A percentile compares a stretch with the other conserved stretches of the same genome.
These are phyloP conservation scores for Backusella macrospora DNA, from an alignment of 192 early-diverging fungal species.

Conservation along the genomic window DNA sequence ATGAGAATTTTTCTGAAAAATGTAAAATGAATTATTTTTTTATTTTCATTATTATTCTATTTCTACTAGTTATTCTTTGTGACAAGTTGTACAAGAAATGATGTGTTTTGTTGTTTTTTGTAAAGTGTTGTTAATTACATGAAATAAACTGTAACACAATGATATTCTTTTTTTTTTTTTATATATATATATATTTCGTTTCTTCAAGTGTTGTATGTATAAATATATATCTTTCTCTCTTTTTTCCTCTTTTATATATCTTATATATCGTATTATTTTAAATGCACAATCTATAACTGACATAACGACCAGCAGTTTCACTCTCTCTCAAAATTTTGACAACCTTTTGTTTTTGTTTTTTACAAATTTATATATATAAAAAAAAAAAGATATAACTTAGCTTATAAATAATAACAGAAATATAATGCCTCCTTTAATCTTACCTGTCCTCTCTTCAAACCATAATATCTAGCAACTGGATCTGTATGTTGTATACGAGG, in stretches of 20 bases:
- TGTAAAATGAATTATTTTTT: no score
- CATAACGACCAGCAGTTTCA: slow-evolving; percentile 97
- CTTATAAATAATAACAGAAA: neutral
- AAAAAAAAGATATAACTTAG: neutral
- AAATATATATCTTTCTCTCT: neutral
- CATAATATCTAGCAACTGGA: slow-evolving; percentile 96
- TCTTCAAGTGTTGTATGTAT: neutral
- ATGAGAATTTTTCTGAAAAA: no score
- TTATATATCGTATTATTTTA: slow-evolving; percentile 52
- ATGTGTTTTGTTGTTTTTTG: no score
- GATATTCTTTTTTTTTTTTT: no score
- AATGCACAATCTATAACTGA: slow-evolving; percentile 95
- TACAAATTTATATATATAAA: neutral
- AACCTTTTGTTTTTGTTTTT: slow-evolving; percentile 64
- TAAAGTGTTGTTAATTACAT: no score
- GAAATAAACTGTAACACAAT: no score
- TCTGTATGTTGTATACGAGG: slow-evolving; percentile 88
- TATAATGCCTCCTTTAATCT: slow-evolving; percentile 21
- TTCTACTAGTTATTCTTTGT: no score
- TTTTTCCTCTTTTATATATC: neutral
- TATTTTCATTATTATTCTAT: no score
- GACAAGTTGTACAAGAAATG: no score
- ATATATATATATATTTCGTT: neutral
- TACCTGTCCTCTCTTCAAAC: slow-evolving; percentile 80
- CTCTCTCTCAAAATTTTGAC: slow-evolving; percentile 93